A percentile compares a stretch with the other conserved stretches of the same genome.
Conservation (phyloP, 495 filamentous ascomycete species). For the Stereocaulon alpinum region DNA sequence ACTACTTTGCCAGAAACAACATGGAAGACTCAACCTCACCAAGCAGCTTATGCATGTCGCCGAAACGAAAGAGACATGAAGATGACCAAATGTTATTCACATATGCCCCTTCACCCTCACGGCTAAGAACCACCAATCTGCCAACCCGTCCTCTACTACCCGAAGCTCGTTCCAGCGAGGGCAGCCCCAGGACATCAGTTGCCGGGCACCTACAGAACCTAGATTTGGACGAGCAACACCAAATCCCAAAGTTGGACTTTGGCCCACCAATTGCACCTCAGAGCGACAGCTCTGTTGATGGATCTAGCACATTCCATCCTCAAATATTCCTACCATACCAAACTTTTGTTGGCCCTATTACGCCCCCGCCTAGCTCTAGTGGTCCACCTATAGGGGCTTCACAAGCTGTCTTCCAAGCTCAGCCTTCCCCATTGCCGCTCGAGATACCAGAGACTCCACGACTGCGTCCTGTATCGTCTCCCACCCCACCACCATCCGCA, state of each 20-base stretch:
- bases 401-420: slow-evolving; percentile 17
- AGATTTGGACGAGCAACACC: slow-evolving; percentile 41
- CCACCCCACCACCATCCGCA: slow-evolving; percentile 8
- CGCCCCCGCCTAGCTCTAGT: slow-evolving; percentile 31
- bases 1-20: not conserved
- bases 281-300: not conserved
- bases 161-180: slow-evolving; percentile 5
- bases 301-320: slow-evolving; percentile 6
- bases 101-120: slow-evolving; percentile 31
- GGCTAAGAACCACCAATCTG: slow-evolving; percentile 14
- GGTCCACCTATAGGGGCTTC: slow-evolving; percentile 21
- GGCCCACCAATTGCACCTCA: slow-evolving; percentile 12
- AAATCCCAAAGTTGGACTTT: slow-evolving; percentile 23
- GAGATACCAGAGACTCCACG: slow-evolving; percentile 19
- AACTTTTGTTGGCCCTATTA: slow-evolving; percentile 7
- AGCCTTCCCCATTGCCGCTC: not conserved
- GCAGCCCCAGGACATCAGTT: slow-evolving; percentile 54
- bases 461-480: slow-evolving; percentile 13
- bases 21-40: slow-evolving; percentile 10
- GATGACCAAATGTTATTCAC: slow-evolving; percentile 26
- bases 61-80: slow-evolving; percentile 35
- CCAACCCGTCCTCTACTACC: slow-evolving; percentile 8
- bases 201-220: slow-evolving; percentile 55
- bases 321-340: slow-evolving; percentile 8
- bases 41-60: slow-evolving; percentile 24